Evolutionary conservation across 495 filamentous ascomycete species (phyloP).

Genomic region (Hyaloscypha finlandica): DNA sequence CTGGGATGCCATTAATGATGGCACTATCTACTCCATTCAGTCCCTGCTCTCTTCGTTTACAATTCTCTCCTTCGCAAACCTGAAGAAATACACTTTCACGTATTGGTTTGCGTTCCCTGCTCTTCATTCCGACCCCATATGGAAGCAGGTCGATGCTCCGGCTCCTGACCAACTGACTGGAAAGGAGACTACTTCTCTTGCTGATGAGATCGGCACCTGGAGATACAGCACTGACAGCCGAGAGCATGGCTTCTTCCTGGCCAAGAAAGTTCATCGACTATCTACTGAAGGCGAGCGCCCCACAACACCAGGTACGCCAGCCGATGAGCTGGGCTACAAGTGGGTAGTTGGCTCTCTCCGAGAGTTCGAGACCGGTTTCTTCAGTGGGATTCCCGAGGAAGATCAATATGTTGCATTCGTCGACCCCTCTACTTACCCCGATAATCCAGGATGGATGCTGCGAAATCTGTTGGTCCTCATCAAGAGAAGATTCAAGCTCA

Average conservation of each 20-base stretch:
- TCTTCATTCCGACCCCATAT: constrained; percentile 81
- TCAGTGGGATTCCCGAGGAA: constrained; percentile 62
- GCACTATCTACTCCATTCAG: constrained; percentile 91
- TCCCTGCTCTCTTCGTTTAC: constrained; percentile 86
- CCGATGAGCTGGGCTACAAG: constrained; percentile 53
- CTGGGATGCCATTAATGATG: constrained; percentile 96
- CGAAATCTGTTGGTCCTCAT: constrained; percentile 86
- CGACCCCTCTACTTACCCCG: constrained; percentile 86
- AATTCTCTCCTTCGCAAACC: constrained; percentile 89
- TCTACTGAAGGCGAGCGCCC: constrained; percentile 35
- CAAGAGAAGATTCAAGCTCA: constrained; percentile 76
- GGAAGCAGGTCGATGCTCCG: constrained; percentile 53
- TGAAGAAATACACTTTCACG: constrained; percentile 93
- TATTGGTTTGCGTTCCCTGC: constrained; percentile 97
- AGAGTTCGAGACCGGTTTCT: constrained; percentile 86
- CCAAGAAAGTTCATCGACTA: constrained; percentile 60
- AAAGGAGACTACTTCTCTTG: constrained; percentile 70
- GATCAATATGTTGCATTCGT: constrained; percentile 85
- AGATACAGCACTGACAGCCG: constrained; percentile 72
- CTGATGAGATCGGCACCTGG: constrained; percentile 84
- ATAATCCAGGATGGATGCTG: constrained; percentile 88
- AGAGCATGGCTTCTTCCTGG: constrained; percentile 93
- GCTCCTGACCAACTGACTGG: constrained; percentile 55
- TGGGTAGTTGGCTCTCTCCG: constrained; percentile 79
- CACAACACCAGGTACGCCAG: constrained; percentile 41